These are phyloP conservation scores for Aquilaria malaccensis DNA, from an alignment of 345 rosid genomes.

Conservation along the genomic window DNA sequence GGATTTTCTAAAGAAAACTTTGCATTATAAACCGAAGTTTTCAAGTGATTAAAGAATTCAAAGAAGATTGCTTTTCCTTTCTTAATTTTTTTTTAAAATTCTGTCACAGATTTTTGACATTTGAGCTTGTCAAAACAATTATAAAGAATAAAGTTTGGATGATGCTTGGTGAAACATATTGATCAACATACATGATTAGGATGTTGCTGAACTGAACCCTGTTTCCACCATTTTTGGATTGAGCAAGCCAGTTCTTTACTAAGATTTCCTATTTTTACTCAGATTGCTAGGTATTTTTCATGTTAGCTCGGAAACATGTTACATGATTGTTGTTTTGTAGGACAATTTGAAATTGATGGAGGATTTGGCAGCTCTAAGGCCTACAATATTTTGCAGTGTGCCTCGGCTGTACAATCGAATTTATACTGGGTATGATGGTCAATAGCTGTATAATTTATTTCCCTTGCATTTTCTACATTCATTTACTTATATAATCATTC, in stretches of 20 bases:
- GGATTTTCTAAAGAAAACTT: too few relatives aligned
- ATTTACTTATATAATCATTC: conserved; percentile 12
- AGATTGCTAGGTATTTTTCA: too few relatives aligned
- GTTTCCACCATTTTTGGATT: neutral
- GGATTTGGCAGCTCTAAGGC: conserved; percentile 74
- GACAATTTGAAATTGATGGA: conserved; percentile 80
- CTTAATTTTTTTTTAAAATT: too few relatives aligned
- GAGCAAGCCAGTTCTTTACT: neutral
- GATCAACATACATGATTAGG: too few relatives aligned
- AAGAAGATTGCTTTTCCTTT: too few relatives aligned
- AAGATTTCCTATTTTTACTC: neutral
- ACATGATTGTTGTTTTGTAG: conserved; percentile 30
- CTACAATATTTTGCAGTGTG: conserved; percentile 86
- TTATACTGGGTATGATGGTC: conserved; percentile 59
- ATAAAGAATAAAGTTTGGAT: too few relatives aligned
- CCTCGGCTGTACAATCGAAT: conserved; percentile 87
- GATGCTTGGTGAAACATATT: too few relatives aligned
- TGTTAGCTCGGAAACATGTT: neutral
- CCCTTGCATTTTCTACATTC: conserved; percentile 7
- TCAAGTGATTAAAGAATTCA: too few relatives aligned
- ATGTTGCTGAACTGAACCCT: neutral
- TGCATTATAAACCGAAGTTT: too few relatives aligned
- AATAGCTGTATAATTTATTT: conserved; percentile 7
- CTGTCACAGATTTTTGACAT: too few relatives aligned
- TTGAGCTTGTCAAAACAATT: too few relatives aligned